These are phyloP conservation scores for Neofusicoccum ribis DNA, from an alignment of 2,329 filamentous ascomycete species.

Conservation along the genomic window DNA sequence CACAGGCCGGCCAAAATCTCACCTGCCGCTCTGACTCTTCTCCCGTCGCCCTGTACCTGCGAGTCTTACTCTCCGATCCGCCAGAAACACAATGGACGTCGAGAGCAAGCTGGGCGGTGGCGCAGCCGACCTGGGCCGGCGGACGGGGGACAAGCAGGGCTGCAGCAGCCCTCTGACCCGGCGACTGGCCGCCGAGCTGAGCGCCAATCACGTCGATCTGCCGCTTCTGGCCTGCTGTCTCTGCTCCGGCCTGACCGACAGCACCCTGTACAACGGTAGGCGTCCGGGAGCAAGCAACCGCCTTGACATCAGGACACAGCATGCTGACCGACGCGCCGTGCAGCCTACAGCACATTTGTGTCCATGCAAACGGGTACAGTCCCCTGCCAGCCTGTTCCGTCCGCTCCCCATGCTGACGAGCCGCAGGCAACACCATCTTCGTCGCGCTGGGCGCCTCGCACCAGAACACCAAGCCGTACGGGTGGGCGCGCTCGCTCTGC, in stretches of 20 bases:
- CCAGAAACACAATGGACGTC: background rate
- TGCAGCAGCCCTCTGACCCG: background rate
- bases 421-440: constrained; percentile 70
- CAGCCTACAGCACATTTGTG: constrained; percentile 71
- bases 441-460: constrained; percentile 71
- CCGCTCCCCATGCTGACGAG: too few relatives aligned
- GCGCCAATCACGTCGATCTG: constrained; percentile 65
- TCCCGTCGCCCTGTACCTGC: background rate
- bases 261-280: constrained; percentile 67
- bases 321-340: background rate
- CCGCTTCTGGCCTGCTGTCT: constrained; percentile 72
- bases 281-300: background rate
- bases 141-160: background rate
- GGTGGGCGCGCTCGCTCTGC: constrained; percentile 71
- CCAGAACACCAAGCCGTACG: constrained; percentile 51
- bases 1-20: background rate
- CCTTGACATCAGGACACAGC: background rate
- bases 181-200: constrained; percentile 48
- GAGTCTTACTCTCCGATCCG: background rate
- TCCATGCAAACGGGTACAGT: constrained; percentile 75
- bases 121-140: background rate
- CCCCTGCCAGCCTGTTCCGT: background rate
- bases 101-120: background rate
- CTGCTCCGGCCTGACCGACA: constrained; percentile 76
- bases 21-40: background rate